Conservation (phyloP, 2,329 filamentous ascomycete genomes). For the Ceratocystis variospora region DNA sequence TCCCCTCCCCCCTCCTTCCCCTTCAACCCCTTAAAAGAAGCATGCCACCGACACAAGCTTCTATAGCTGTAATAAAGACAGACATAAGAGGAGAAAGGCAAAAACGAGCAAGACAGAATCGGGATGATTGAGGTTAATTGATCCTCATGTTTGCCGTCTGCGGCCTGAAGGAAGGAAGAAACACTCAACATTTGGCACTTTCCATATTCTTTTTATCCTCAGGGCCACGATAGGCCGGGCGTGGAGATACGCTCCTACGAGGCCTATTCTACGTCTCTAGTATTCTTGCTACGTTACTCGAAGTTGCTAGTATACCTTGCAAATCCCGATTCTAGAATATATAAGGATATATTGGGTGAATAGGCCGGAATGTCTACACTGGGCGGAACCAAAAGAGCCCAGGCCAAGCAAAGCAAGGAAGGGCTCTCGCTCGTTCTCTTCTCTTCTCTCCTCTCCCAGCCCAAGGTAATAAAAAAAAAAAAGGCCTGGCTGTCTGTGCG, state of each 20-base stretch:
- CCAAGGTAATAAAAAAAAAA: not conserved
- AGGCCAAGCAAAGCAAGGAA: too few species aligned
- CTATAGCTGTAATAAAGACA: not conserved
- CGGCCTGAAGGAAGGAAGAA: not conserved
- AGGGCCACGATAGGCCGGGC: not conserved
- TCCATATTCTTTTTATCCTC: too few species aligned
- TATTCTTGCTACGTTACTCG: too few species aligned
- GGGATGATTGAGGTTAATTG: slow-evolving; percentile 7
- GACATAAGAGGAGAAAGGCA: not conserved
- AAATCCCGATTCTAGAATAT: too few species aligned
- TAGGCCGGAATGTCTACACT: too few species aligned
- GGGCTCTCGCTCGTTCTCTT: not conserved
- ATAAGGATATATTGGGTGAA: too few species aligned
- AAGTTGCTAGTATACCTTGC: too few species aligned
- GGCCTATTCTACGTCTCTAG: not conserved
- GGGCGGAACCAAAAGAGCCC: too few species aligned
- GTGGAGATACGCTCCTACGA: not conserved
- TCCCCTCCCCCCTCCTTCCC: not conserved
- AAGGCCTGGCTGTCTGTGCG: not conserved
- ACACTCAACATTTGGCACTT: too few species aligned
- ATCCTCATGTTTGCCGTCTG: slow-evolving; percentile 1
- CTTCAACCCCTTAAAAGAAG: not conserved
- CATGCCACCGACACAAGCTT: not conserved
- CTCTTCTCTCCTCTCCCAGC: not conserved
- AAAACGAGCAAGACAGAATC: not conserved